These are phyloP conservation scores for Achaetomium macrosporum DNA, from an alignment of 2,329 filamentous ascomycete genomes.

Conservation along the genomic window DNA sequence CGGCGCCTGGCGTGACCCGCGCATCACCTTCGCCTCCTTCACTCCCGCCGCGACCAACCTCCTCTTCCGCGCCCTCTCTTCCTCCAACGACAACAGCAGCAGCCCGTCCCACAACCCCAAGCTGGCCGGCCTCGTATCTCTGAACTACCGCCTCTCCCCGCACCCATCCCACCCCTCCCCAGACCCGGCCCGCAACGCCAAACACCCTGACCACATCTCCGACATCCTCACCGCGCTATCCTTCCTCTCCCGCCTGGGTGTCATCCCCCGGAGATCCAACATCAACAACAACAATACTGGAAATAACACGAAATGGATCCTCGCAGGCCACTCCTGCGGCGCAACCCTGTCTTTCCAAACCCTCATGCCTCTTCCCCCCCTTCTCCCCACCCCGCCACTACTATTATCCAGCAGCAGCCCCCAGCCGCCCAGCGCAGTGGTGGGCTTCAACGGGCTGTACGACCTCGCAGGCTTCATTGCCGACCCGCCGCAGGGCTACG, in stretches of 20 bases:
- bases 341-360: slow-evolving; percentile 59
- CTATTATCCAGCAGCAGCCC: neutral
- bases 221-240: slow-evolving; percentile 50
- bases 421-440: slow-evolving; percentile 14
- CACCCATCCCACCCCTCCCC: slow-evolving; percentile 41
- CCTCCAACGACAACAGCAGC: slow-evolving; percentile 26
- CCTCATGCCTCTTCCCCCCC: slow-evolving; percentile 39
- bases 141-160: slow-evolving; percentile 59
- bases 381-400: slow-evolving; percentile 1
- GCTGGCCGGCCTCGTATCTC: slow-evolving; percentile 56
- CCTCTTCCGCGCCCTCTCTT: slow-evolving; percentile 27
- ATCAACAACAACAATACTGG: neutral
- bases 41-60: slow-evolving; percentile 39
- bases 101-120: neutral
- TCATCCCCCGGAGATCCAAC: neutral
- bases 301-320: slow-evolving; percentile 40
- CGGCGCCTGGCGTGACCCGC: slow-evolving; percentile 58
- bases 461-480: slow-evolving; percentile 26
- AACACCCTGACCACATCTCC: slow-evolving; percentile 55
- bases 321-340: slow-evolving; percentile 59
- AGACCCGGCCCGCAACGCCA: slow-evolving; percentile 30
- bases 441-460: slow-evolving; percentile 26
- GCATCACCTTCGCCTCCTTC: slow-evolving; percentile 42
- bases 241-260: slow-evolving; percentile 40
- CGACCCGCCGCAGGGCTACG: slow-evolving; percentile 25